Base-by-base conservation (phyloP, 306 rosid genomes). In the Prosopis cineraria region DNA sequence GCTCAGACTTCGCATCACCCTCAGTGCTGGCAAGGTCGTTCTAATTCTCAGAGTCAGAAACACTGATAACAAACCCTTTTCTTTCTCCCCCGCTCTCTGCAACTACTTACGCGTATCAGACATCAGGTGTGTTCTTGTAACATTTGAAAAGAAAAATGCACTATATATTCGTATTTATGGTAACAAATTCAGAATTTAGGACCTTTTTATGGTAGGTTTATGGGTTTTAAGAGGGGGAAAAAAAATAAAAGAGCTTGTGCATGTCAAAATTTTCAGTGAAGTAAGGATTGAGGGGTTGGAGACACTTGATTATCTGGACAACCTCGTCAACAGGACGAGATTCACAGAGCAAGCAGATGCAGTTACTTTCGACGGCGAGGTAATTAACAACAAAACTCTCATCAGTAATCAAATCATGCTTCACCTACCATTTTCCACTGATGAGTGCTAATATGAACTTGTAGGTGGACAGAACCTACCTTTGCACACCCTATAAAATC, bases 331-430 rank as follows among this genome's bases (percentile, higher is more conserved):
- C 40, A 78, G 87, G 72, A 69, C 82, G 71, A 86, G 93, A 81
- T 90, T 86, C 87, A 92, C 97, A 10, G 97, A 92, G 65, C 97
- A 92, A 64, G 97, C 93, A 45, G 97, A 92, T 84, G 95, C 97
- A 68, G 80, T 92, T 45, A 92, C 95, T 6, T 88, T 92, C 48
- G 97, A 92, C 69, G 91, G 89, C 0, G 87, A 92, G 93, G 97
- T 92, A 82, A 20, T 47, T 50, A 50, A 20, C 25, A 20, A n/a
- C n/a, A n/a, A 52, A 52, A 2, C 1, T 20, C 47, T 43, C 12
- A 12, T 12, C n/a, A n/a, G n/a, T n/a, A n/a, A n/a, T n/a, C n/a
- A n/a, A 36, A 3, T 3, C 47, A 43, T 58, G 67, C 63, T 53
- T 50, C 58, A 6, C 27, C 25, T 25, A 10, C 33, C 63, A 24